Evolutionary conservation across 1,284 basidiomycete species (phyloP).

Genomic region (Meira miltonrushii): DNA sequence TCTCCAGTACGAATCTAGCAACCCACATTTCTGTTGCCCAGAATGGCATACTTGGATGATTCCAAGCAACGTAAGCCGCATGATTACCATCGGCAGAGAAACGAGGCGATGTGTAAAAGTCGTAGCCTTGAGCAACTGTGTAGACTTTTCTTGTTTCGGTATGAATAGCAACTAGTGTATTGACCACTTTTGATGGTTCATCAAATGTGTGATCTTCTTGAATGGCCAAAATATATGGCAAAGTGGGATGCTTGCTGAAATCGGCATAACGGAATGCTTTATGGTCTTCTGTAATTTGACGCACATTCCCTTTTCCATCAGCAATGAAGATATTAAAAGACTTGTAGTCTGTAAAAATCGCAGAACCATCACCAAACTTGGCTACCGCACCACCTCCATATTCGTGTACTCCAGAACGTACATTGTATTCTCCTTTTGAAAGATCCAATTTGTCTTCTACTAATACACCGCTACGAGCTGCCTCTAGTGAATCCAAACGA

Average conservation of each 20-base stretch:
- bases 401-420: constrained; percentile 39
- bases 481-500: constrained; percentile 23
- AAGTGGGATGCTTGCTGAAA: constrained; percentile 50
- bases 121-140: constrained; percentile 59
- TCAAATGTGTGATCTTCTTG: constrained; percentile 67
- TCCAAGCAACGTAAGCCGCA: constrained; percentile 69
- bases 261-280: constrained; percentile 61
- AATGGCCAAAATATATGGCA: constrained; percentile 57
- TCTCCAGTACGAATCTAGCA: constrained; percentile 52
- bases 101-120: constrained; percentile 63
- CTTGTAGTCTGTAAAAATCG: constrained; percentile 36
- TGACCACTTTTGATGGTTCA: constrained; percentile 60
- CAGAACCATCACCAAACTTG: constrained; percentile 22
- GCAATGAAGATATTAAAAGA: constrained; percentile 19
- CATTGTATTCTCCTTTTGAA: constrained; percentile 23
- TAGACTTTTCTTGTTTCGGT: constrained; percentile 55
- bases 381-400: constrained; percentile 43
- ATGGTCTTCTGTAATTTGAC: constrained; percentile 53
- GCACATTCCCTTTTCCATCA: not conserved
- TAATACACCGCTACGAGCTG: constrained; percentile 1
- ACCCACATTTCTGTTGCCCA: constrained; percentile 64
- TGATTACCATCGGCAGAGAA: constrained; percentile 67
- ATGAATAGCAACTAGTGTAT: constrained; percentile 62
- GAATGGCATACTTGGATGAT: constrained; percentile 73
- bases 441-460: constrained; percentile 26